Evolutionary conservation across 2,329 filamentous ascomycete species (phyloP).

Genomic region (Hypomyces perniciosus): DNA sequence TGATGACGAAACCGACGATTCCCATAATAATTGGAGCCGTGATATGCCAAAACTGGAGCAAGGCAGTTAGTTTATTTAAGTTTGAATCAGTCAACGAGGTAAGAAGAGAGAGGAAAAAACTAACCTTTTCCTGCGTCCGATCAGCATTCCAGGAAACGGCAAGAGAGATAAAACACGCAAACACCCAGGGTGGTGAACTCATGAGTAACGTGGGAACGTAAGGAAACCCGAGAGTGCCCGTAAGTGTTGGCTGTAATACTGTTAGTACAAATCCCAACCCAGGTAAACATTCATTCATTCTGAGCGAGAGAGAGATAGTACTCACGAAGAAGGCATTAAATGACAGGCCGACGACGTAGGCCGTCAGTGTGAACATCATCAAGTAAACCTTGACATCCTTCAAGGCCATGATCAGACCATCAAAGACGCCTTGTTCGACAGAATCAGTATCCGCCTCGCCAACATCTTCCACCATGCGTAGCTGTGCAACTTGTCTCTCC

Average conservation of each 20-base stretch:
- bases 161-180: conserved; percentile 52
- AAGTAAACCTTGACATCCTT: conserved; percentile 58
- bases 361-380: conserved; percentile 57
- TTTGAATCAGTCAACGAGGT: background rate
- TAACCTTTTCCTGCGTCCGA: conserved; percentile 45
- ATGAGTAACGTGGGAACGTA: conserved; percentile 50
- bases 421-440: conserved; percentile 42
- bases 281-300: background rate
- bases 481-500: conserved; percentile 49
- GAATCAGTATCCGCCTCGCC: conserved; percentile 50
- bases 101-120: conserved; percentile 6
- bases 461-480: conserved; percentile 52
- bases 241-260: conserved; percentile 39
- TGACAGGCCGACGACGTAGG: conserved; percentile 52
- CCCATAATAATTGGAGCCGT: conserved; percentile 46
- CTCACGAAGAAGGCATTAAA: conserved; percentile 54
- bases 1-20: conserved; percentile 53
- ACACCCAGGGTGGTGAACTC: conserved; percentile 53
- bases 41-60: conserved; percentile 51
- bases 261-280: conserved; percentile 3
- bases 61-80: background rate
- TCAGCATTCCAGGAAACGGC: conserved; percentile 52
- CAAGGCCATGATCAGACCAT: conserved; percentile 52
- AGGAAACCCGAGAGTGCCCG: conserved; percentile 45
- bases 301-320: conserved; percentile 1